Evolutionary conservation across 441 rosid species (phyloP).

Genomic region (Populus hybrid): DNA sequence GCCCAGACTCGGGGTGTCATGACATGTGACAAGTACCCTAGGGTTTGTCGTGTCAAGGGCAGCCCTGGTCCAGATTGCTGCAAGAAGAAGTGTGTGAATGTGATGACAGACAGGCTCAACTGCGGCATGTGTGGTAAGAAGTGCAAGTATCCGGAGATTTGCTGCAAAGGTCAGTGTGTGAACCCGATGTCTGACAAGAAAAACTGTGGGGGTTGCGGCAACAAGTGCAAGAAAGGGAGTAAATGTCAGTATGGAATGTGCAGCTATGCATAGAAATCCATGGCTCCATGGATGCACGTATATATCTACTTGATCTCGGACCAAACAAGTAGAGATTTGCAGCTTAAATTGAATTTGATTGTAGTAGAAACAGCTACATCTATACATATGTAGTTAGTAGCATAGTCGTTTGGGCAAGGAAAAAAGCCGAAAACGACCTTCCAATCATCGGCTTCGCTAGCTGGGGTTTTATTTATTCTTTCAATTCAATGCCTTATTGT

Average conservation of each 20-base stretch:
- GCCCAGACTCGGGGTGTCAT: background rate
- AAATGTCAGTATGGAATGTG: constrained; percentile 52
- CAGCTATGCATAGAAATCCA: background rate
- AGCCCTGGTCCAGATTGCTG: constrained; percentile 68
- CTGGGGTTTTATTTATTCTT: background rate
- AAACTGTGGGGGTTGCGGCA: constrained; percentile 65
- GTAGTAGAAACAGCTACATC: background rate
- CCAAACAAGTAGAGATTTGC: background rate
- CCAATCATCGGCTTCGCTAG: background rate
- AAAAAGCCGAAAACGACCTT: background rate
- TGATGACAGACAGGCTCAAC: constrained; percentile 35
- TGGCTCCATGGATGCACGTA: background rate
- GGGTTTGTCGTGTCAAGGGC: constrained; percentile 45
- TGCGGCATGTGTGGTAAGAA: constrained; percentile 67
- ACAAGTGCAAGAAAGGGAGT: constrained; percentile 49
- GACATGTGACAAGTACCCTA: constrained; percentile 52
- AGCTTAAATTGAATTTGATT: background rate
- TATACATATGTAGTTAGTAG: background rate
- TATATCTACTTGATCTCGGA: background rate
- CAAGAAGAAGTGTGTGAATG: constrained; percentile 53
- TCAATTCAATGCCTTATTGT: background rate
- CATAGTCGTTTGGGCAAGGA: background rate
- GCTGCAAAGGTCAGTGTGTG: constrained; percentile 64
- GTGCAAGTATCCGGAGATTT: constrained; percentile 49
- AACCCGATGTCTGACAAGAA: constrained; percentile 47